Percentiles rank a stretch among this genome's conserved stretches.
phyloP scores from a whole-genome alignment of 2,329 filamentous ascomycete species.

The Microsporum ferrugineum region DNA sequence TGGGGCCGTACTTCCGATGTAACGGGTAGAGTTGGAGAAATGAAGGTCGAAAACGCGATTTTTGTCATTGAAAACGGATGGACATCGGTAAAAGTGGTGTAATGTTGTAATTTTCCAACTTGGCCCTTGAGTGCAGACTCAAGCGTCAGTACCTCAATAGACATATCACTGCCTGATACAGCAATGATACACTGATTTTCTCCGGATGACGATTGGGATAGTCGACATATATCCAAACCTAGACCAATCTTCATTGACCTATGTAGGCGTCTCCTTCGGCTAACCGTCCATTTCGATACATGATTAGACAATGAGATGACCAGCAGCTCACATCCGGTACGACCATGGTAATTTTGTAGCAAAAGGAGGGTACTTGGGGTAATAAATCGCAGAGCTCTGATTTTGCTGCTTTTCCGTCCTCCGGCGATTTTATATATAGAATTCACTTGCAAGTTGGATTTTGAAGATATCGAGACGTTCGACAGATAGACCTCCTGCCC shows the following conservation, averaged over 20 bases:
- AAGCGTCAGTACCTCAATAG: conserved; percentile 65
- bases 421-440: conserved; percentile 9
- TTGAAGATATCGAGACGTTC: conserved; percentile 42
- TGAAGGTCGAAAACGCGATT: conserved; percentile 41
- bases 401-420: conserved; percentile 33
- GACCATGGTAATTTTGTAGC: conserved; percentile 45
- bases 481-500: conserved; percentile 62
- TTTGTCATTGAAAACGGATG: conserved; percentile 50
- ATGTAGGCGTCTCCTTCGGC: conserved; percentile 50
- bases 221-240: conserved; percentile 62
- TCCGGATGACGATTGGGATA: conserved; percentile 48
- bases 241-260: conserved; percentile 61
- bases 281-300: conserved; percentile 32
- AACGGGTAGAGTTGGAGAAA: conserved; percentile 40
- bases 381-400: conserved; percentile 47
- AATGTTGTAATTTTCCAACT: conserved; percentile 39
- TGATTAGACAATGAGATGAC: conserved; percentile 31
- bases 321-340: conserved; percentile 45
- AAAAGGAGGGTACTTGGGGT: conserved; percentile 43
- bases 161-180: conserved; percentile 66
- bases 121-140: conserved; percentile 46
- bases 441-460: conserved; percentile 29
- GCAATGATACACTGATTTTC: conserved; percentile 71
- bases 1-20: conserved; percentile 40
- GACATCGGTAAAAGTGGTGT: conserved; percentile 44